These are phyloP conservation scores for Cicer arietinum DNA, from an alignment of 306 rosid species.

Conservation along the genomic window DNA sequence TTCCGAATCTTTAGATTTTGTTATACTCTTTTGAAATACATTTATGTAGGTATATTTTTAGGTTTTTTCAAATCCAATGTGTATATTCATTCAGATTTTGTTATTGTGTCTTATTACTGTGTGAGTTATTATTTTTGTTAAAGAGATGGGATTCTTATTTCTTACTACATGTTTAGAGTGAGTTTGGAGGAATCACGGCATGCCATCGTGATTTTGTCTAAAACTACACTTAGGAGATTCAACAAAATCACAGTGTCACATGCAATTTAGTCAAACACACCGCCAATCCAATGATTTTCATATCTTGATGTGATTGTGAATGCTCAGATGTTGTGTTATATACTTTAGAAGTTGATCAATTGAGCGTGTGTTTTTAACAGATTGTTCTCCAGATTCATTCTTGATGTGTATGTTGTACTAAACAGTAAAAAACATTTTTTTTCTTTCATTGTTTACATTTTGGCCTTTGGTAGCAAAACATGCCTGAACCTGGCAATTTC, in stretches of 20 bases:
- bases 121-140: slow-evolving; percentile 30
- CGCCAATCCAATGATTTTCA: not conserved
- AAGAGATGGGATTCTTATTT: slow-evolving; percentile 7
- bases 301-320: slow-evolving; percentile 25
- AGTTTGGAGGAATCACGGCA: too few relatives aligned
- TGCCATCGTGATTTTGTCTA: too few relatives aligned
- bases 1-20: slow-evolving; percentile 2
- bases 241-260: too few relatives aligned
- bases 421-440: not conserved
- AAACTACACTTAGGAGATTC: too few relatives aligned
- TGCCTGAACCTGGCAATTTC: slow-evolving; percentile 79
- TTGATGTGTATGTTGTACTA: slow-evolving; percentile 19
- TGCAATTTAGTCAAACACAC: too few relatives aligned
- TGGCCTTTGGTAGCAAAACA: slow-evolving; percentile 71
- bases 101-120: not conserved
- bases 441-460: not conserved
- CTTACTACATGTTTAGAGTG: not conserved
- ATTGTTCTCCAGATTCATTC: slow-evolving; percentile 19
- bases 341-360: slow-evolving; percentile 19
- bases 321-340: slow-evolving; percentile 8
- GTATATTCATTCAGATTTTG: slow-evolving; percentile 29
- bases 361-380: slow-evolving; percentile 5
- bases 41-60: not conserved
- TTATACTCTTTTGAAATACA: not conserved
- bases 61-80: slow-evolving; percentile 14